These are phyloP conservation scores for Plicaturopsis crispa DNA, from an alignment of 768 basidiomycete genomes.

Conservation along the genomic window DNA sequence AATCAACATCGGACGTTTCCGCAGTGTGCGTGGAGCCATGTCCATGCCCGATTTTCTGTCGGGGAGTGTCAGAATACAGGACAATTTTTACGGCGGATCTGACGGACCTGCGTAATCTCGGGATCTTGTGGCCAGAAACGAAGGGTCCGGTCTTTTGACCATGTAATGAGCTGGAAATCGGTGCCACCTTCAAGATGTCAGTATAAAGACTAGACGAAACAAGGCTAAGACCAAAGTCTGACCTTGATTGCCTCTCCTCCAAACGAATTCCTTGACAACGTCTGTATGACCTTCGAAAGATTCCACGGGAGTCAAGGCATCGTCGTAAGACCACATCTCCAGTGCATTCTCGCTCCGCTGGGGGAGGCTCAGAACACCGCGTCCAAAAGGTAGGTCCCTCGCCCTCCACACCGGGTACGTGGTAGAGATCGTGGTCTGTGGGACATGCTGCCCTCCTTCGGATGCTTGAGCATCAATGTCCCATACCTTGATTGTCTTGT, in stretches of 20 bases:
- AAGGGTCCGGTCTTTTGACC: conserved; percentile 88
- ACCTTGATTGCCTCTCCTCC: conserved; percentile 69
- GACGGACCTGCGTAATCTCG: conserved; percentile 57
- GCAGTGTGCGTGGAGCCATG: conserved; percentile 11
- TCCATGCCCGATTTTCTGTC: conserved; percentile 43
- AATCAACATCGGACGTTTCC: conserved; percentile 9
- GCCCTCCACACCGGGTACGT: conserved; percentile 94
- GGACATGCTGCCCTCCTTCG: conserved; percentile 15
- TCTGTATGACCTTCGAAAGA: conserved; percentile 85
- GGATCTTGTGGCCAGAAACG: conserved; percentile 84
- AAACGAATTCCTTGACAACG: conserved; percentile 97
- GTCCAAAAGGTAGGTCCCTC: conserved; percentile 85
- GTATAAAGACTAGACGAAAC: neutral
- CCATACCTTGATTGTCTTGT: conserved; percentile 91
- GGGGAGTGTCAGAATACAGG: neutral
- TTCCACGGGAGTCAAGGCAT: conserved; percentile 39
- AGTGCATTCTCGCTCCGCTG: conserved; percentile 81
- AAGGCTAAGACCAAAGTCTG: conserved; percentile 7
- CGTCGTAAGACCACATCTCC: conserved; percentile 66
- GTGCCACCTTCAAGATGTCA: conserved; percentile 23
- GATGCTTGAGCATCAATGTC: conserved; percentile 33
- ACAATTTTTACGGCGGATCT: neutral
- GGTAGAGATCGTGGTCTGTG: conserved; percentile 54
- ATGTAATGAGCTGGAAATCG: conserved; percentile 59
- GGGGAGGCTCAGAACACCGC: conserved; percentile 79